Evolutionary conservation across 805 yeast species (phyloP).

Genomic region (Yarrowia porcina): DNA sequence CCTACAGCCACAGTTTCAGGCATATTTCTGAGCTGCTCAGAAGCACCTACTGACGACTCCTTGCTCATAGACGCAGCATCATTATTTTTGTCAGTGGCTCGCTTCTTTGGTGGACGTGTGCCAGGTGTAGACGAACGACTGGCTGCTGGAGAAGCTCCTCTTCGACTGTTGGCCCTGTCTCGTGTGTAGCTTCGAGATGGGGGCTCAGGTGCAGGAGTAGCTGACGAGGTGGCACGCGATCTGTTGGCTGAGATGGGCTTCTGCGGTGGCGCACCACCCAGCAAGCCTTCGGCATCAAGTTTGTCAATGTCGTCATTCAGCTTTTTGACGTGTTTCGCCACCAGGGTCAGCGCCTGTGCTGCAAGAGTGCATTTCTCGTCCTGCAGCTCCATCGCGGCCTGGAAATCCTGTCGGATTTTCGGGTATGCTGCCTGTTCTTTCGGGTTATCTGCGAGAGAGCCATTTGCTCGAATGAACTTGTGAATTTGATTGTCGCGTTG

Average conservation of each 20-base stretch:
- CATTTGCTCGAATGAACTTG: slow-evolving; percentile 76
- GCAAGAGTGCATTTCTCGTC: slow-evolving; percentile 75
- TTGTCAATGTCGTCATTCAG: slow-evolving; percentile 73
- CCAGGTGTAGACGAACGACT: slow-evolving; percentile 23
- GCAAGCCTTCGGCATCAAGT: slow-evolving; percentile 75
- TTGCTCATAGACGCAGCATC: background rate
- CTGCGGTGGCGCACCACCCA: slow-evolving; percentile 43
- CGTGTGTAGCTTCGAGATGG: slow-evolving; percentile 24
- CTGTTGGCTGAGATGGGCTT: slow-evolving; percentile 27
- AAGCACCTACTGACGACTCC: slow-evolving; percentile 16
- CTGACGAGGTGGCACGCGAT: slow-evolving; percentile 27
- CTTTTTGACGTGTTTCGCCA: slow-evolving; percentile 68
- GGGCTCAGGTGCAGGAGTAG: slow-evolving; percentile 28
- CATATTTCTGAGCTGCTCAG: slow-evolving; percentile 16
- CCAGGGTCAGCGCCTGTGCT: slow-evolving; percentile 74
- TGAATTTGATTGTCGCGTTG: slow-evolving; percentile 77
- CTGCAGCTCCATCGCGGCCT: slow-evolving; percentile 58
- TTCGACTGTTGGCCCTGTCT: slow-evolving; percentile 6
- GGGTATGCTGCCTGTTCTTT: slow-evolving; percentile 66
- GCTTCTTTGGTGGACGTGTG: slow-evolving; percentile 20
- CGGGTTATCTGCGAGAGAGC: slow-evolving; percentile 76
- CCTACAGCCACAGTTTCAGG: slow-evolving; percentile 25
- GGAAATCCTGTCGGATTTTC: slow-evolving; percentile 67
- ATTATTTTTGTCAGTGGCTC: background rate
- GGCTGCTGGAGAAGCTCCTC: slow-evolving; percentile 22